Evolutionary conservation across 2,329 filamentous ascomycete species (phyloP), one percentile per base, ranked within the genome.

Genomic region (Fusarium sp.): DNA sequence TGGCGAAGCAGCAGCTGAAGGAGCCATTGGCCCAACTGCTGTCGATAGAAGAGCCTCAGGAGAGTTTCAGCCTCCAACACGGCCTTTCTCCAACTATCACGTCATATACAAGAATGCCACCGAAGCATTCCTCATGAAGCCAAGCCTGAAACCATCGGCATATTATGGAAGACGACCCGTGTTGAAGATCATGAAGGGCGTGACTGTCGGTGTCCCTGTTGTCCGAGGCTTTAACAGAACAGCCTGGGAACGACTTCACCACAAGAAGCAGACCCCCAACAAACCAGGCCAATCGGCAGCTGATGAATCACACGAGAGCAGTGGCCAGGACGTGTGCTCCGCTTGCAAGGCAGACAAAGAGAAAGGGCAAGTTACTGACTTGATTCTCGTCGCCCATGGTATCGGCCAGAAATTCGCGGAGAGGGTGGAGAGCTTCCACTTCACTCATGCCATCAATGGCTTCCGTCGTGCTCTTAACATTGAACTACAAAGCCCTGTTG

Each of bases 341-440:
- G 88, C 92, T 78, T 93, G 94, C 83, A 83, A 88, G 80, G 85
- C 90, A 76, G 87, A 94, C 81, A 88, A 91, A 80, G 86, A 90
- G 48, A 87, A 87, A 31, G 91, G 91, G 2, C 91, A 92, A 70
- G 94, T 97, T 6, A 96, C 93, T 1, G 97, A 99, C 79, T 86
- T 99, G 9, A 90, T 98, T 2, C 87, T 99, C 6, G 94, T 98
- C 11, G 94, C 97, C 50, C 97, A 99, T 79, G 97, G 97, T 2
- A 98, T 99, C 73, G 97, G 97, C 0, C 97, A 99, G 82, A 98
- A 99, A 81, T 88, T 98, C 59, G 97, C 95, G 0, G 95, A 99
- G 81, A 89, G 95, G 14, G 94, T 98, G 70, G 96, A 98, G 82
- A 98, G 95, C 77, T 99, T 95, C 78, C 95, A 98, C 82, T 99